Base-by-base conservation (phyloP, 495 filamentous ascomycete genomes). In the Penicillium bovifimosum region DNA sequence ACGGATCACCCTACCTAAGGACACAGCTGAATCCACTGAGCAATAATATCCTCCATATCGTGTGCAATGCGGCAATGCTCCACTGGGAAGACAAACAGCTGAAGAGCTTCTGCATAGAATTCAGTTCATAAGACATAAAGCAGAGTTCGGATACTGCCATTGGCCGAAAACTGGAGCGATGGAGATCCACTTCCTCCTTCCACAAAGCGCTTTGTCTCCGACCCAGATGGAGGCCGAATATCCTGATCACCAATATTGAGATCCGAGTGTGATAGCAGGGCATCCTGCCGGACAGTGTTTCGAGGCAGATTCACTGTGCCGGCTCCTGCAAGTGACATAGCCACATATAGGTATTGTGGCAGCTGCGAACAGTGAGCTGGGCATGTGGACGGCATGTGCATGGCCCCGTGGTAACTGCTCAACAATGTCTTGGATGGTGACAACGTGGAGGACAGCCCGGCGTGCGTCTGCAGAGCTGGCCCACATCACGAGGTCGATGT, bases 61-160 rank as follows among this genome's bases (percentile, higher is more conserved):
- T 69, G 66, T 16, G 75, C 75, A 50, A 78, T 69, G 0, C 75
- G 16, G 75, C 75, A 50, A 78, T 69, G 0, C 75, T 74, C 75
- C 75, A 78, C 50, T 78, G 75, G 3, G 69, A 70, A 14, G 62
- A 68, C 4, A 78, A 56, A 47, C 75, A 76, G 14, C 73, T 65
- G 49, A 78, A 76, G 4, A 78, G 59, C 54, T 76, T 78, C 54
- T 76, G 75, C 61, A 76, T 74, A 13, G 72, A 75, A 47, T 76
- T 76, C 49, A 78, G 59, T 49, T 78, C 75, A 58, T 78, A 78
- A 10, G 76, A 51, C 75, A 58, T 78, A 78, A 10, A 76, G 52
- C 20, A 78, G 53, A 56, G 76, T 76, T 31, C 69, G 63, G 9
- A 56, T 59, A 1, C 58, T 59, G 0, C 62, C 67, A 26, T 65